A percentile compares a stretch with the other conserved stretches of the same genome.
Evolutionary conservation across 768 basidiomycete genomes (phyloP).

Genomic region (Suillus ampliporus): DNA sequence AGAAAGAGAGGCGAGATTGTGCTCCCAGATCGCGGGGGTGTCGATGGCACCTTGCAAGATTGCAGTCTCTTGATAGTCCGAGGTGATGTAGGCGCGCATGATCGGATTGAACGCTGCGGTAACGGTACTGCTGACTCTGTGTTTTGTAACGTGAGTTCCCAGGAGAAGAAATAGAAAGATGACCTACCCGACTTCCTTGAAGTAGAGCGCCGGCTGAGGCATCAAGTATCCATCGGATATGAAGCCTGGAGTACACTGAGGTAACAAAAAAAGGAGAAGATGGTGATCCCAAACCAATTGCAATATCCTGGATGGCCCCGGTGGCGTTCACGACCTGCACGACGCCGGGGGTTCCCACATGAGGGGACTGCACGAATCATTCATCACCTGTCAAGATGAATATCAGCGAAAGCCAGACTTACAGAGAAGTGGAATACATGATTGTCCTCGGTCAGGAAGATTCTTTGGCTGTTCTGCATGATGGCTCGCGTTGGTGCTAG

Average conservation of each 20-base stretch:
- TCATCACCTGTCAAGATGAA: background rate
- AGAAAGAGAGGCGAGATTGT: background rate
- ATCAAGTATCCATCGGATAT: background rate
- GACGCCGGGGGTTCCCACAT: background rate
- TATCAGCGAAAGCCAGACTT: background rate
- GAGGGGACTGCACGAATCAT: background rate
- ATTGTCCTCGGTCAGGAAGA: background rate
- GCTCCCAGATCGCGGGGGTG: background rate
- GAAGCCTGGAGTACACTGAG: background rate
- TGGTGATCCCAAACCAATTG: background rate
- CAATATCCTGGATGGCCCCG: background rate
- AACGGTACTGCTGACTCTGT: background rate
- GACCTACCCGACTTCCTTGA: constrained; percentile 1
- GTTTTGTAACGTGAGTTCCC: background rate
- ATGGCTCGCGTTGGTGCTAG: background rate
- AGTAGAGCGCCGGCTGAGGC: background rate
- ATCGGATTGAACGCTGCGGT: background rate
- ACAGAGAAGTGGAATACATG: constrained; percentile 1
- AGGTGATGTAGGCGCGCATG: constrained; percentile 4
- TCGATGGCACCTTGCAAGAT: background rate
- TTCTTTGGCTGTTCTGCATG: background rate
- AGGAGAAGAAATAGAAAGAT: background rate
- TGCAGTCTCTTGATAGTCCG: constrained; percentile 6
- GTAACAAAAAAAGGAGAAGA: background rate
- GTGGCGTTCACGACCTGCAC: background rate